Base-by-base conservation (phyloP, 768 basidiomycete genomes). In the Mycena filopes region DNA sequence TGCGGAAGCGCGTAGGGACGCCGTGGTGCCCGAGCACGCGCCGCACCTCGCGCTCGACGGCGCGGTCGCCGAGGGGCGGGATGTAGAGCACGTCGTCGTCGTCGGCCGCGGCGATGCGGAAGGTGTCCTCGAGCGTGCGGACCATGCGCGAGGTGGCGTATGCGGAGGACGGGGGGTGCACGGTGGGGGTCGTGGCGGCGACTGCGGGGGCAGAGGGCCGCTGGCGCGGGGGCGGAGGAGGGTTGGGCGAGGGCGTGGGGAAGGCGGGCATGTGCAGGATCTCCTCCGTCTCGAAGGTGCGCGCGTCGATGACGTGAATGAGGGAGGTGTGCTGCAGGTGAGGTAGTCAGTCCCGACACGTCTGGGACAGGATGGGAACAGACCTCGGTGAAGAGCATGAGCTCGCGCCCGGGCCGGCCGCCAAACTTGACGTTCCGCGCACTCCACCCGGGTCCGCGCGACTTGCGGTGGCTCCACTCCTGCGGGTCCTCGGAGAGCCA, bases 311-410 rank as follows among this genome's bases (percentile, higher is more conserved):
- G 60, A 96, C 82, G 71, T 98, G 96, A 10, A 97, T 75, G 40
- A 91, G 77, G 31, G 86, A 90, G 2, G 93, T 92, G 74, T 97
- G 95, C 93, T 96, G 69, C 23, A 50, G 21, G 45, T 2, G 25
- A 10, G 13, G 12, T 16, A 6, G n/a, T 43, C 40, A 31, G 20
- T 21, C 21, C 1, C 51, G 16, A n/a, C 0, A 3, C 23, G 1
- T 3, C 1, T 13, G 36, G 38, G 10, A 10, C 16, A 15, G 45
- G 9, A 12, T 1, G 31, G 33, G 31, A 11, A 67, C 86, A 58
- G 66, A 95, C 94, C 88, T 96, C 95, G 18, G 95, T 94, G 77
- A 96, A 98, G 0, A 88, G 89, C 86, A 97, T 87, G 1, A 96
- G 76, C 76, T 97, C 96, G 65, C 86, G 85, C 26, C 87, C 86